phyloP scores from a whole-genome alignment of 192 early-diverging fungal species.

The Entophlyctis luteolus region DNA sequence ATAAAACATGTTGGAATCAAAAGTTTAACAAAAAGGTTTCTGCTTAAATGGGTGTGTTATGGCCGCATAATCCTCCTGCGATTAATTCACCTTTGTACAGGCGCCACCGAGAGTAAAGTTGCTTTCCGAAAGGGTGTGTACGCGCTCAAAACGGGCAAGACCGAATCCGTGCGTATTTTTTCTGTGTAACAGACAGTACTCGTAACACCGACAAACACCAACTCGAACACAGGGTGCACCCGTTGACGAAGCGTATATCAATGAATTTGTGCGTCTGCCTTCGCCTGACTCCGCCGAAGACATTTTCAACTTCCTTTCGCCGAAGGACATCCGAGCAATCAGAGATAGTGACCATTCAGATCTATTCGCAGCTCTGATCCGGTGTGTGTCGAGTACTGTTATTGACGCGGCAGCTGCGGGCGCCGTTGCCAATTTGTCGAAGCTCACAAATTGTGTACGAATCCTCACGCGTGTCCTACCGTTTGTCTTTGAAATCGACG shows the following conservation, averaged over 20 bases:
- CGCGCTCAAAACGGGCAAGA: conserved; percentile 41
- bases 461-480: conserved; percentile 81
- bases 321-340: conserved; percentile 76
- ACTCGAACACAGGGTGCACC: neutral
- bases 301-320: conserved; percentile 78
- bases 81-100: too few species aligned
- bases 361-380: neutral
- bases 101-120: conserved; percentile 82
- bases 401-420: neutral
- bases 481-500: conserved; percentile 75
- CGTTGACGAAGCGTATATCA: conserved; percentile 19
- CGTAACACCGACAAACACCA: neutral
- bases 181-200: neutral
- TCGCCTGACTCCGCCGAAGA: conserved; percentile 65
- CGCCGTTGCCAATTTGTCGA: neutral
- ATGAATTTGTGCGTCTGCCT: conserved; percentile 70
- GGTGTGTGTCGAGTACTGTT: conserved; percentile 68
- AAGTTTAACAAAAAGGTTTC: too few species aligned
- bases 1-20: too few species aligned
- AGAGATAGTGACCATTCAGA: conserved; percentile 69
- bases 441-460: conserved; percentile 65
- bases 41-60: too few species aligned
- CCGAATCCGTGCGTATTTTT: neutral
- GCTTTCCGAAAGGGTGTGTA: conserved; percentile 86
- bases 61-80: too few species aligned